Conservation (phyloP, 768 basidiomycete species). For the Phallus indusiatus region DNA sequence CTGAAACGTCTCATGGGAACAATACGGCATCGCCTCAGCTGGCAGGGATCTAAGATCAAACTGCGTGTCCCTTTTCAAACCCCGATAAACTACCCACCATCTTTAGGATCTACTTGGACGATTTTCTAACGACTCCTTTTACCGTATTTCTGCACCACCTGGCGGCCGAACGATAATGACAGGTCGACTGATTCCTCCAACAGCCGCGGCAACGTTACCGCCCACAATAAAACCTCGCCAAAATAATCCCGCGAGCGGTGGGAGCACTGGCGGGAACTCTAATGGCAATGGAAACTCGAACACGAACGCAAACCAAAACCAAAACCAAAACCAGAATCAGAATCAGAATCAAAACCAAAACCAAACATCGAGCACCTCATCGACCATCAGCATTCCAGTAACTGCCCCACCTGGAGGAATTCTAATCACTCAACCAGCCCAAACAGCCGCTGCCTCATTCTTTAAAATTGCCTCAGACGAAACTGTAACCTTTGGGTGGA, state of each 20-base stretch:
- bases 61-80: too few species aligned
- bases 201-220: neutral
- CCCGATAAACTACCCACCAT: too few species aligned
- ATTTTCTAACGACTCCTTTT: too few species aligned
- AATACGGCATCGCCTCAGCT: neutral
- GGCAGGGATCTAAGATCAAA: neutral
- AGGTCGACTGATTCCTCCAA: neutral
- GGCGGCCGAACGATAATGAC: neutral
- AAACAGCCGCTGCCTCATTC: constrained; percentile 67
- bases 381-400: constrained; percentile 11
- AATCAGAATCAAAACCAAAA: neutral
- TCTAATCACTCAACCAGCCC: constrained; percentile 71
- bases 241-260: neutral
- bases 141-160: too few species aligned
- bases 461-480: constrained; percentile 76
- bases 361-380: neutral
- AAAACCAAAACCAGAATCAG: neutral
- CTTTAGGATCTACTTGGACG: too few species aligned
- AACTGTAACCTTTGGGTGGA: constrained; percentile 85
- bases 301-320: neutral
- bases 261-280: neutral
- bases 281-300: neutral
- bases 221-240: neutral
- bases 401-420: constrained; percentile 36
- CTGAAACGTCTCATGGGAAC: neutral